Percentiles rank a stretch among this genome's conserved stretches.
Evolutionary conservation across 73 alveolate genomes (phyloP).

Genomic region (Paramecium octaurelia): DNA sequence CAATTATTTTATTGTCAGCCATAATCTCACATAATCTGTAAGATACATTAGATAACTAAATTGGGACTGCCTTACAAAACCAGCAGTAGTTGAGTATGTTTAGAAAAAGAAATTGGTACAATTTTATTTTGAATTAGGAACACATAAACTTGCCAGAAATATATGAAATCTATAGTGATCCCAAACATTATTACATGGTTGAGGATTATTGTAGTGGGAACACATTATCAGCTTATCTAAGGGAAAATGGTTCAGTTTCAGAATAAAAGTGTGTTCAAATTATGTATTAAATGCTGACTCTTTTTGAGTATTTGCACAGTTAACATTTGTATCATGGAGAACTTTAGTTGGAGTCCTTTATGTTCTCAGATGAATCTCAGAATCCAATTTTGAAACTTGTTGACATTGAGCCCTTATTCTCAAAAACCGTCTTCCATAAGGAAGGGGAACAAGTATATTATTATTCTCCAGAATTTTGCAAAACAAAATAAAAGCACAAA

Average conservation of each 20-base stretch:
- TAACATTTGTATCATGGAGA: neutral
- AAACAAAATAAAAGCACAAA: neutral
- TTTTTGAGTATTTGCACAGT: neutral
- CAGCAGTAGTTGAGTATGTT: conserved; percentile 14
- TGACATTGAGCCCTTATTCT: conserved; percentile 23
- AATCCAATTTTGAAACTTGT: neutral
- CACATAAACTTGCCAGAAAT: neutral
- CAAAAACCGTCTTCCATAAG: neutral
- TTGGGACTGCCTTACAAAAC: neutral
- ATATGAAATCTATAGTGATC: conserved; percentile 16
- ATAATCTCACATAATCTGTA: neutral
- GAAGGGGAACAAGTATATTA: neutral
- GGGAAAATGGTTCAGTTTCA: neutral
- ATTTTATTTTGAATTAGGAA: neutral
- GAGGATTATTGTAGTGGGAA: conserved; percentile 9
- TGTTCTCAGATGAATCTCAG: neutral
- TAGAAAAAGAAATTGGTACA: neutral
- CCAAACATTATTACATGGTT: neutral
- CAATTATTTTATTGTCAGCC: neutral
- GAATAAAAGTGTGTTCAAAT: neutral
- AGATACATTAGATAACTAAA: neutral
- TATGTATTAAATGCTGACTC: neutral
- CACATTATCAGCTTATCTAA: neutral
- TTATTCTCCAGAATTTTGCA: conserved; percentile 7
- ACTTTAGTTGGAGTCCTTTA: neutral